phyloP scores from a whole-genome alignment of 2,329 filamentous ascomycete genomes.

The Stenocarpella maydis region DNA sequence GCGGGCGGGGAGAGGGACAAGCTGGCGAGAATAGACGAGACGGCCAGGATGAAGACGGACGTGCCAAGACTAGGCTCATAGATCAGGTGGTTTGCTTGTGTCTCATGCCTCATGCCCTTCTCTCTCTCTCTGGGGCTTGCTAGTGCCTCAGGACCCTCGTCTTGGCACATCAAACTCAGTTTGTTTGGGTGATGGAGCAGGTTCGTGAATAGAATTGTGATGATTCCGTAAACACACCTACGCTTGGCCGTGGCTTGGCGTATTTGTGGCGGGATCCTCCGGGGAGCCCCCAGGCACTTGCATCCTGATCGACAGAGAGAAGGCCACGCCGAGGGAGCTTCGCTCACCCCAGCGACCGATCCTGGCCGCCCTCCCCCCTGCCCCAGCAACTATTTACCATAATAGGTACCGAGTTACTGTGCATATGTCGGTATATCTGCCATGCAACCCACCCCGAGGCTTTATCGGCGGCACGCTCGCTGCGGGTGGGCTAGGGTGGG shows the following conservation, averaged over 20 bases:
- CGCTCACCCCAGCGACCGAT: neutral
- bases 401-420: no score
- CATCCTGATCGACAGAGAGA: constrained; percentile 1
- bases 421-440: no score
- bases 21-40: constrained; percentile 11
- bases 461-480: neutral
- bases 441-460: neutral
- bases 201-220: constrained; percentile 20
- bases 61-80: neutral
- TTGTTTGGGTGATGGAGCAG: constrained; percentile 8
- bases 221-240: constrained; percentile 15
- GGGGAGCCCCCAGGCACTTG: neutral
- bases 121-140: constrained; percentile 9
- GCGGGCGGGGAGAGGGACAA: neutral
- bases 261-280: neutral
- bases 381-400: no score
- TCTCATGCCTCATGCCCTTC: constrained; percentile 8
- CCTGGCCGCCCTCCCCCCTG: constrained; percentile 1
- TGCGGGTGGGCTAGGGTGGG: neutral
- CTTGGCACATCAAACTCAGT: constrained; percentile 27
- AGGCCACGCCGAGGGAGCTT: constrained; percentile 20
- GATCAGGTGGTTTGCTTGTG: constrained; percentile 18
- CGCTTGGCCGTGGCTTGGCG: constrained; percentile 21
- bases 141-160: constrained; percentile 17
- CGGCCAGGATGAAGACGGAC: neutral